Conservation (phyloP, 2,329 filamentous ascomycete species). For the Trichophyton simii region DNA sequence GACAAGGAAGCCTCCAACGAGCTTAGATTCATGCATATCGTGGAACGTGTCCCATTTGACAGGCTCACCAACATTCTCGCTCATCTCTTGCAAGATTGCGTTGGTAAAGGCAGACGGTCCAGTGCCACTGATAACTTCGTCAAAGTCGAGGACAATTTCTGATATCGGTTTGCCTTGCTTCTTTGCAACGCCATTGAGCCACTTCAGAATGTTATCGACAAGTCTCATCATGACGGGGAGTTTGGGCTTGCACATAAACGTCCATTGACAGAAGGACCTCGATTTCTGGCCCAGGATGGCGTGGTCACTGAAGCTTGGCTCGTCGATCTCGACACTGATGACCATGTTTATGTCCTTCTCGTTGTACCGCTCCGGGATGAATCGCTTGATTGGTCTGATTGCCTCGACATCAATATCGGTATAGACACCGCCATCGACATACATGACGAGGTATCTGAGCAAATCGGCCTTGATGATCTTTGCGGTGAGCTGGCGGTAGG, state of each 20-base stretch:
- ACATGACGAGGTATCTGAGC: constrained; percentile 55
- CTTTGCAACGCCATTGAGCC: constrained; percentile 49
- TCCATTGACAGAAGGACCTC: constrained; percentile 63
- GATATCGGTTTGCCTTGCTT: constrained; percentile 48
- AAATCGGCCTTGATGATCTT: constrained; percentile 57
- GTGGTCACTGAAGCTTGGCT: constrained; percentile 52
- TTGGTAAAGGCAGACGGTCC: constrained; percentile 58
- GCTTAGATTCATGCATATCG: constrained; percentile 51
- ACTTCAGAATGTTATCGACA: constrained; percentile 55
- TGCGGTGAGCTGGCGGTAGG: constrained; percentile 48
- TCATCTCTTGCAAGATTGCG: constrained; percentile 54
- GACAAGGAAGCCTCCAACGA: constrained; percentile 53
- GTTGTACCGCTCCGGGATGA: constrained; percentile 52
- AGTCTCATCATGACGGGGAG: constrained; percentile 56
- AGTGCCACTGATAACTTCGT: constrained; percentile 61
- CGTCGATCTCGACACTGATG: constrained; percentile 58
- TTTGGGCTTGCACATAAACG: constrained; percentile 56
- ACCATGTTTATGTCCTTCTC: constrained; percentile 58
- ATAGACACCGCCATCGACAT: constrained; percentile 51
- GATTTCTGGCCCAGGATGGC: constrained; percentile 56
- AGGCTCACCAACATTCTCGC: constrained; percentile 31
- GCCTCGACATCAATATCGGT: constrained; percentile 49
- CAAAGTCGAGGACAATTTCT: constrained; percentile 55
- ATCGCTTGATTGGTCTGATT: constrained; percentile 41
- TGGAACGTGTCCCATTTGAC: constrained; percentile 55